Conservation (phyloP, 108 stramenopile genomes). For the Fragilariopsis cylindrus region DNA sequence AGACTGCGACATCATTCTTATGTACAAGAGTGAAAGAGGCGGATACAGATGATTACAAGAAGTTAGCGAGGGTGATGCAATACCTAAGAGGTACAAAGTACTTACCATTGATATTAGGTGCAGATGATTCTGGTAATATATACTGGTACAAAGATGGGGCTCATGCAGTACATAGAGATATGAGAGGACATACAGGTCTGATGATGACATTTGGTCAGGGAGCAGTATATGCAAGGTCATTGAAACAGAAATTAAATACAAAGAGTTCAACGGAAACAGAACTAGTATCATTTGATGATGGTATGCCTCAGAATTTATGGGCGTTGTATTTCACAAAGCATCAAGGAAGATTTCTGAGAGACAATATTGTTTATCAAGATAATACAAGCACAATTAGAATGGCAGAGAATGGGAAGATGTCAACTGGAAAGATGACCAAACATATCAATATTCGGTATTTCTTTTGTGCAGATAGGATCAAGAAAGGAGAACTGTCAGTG, state of each 20-base stretch:
- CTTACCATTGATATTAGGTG: no score
- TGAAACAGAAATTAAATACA: conserved; percentile 46
- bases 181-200: no score
- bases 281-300: conserved; percentile 27
- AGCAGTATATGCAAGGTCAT: no score
- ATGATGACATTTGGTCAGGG: no score
- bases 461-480: conserved; percentile 43
- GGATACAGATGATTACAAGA: conserved; percentile 38
- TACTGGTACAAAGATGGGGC: no score
- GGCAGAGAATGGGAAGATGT: conserved; percentile 42
- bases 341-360: conserved; percentile 36
- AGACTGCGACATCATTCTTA: no score
- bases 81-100: no score
- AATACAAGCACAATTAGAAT: conserved; percentile 49
- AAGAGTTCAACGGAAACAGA: conserved; percentile 50
- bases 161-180: no score
- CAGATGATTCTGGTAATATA: no score
- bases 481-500: conserved; percentile 18
- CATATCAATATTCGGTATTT: conserved; percentile 49
- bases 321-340: conserved; percentile 35
- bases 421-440: conserved; percentile 25
- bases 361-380: conserved; percentile 44
- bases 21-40: no score
- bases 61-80: conserved; percentile 6
- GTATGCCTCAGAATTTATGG: conserved; percentile 38